Conservation (phyloP, 73 alveolate species). For the Stentor roeselii region DNA sequence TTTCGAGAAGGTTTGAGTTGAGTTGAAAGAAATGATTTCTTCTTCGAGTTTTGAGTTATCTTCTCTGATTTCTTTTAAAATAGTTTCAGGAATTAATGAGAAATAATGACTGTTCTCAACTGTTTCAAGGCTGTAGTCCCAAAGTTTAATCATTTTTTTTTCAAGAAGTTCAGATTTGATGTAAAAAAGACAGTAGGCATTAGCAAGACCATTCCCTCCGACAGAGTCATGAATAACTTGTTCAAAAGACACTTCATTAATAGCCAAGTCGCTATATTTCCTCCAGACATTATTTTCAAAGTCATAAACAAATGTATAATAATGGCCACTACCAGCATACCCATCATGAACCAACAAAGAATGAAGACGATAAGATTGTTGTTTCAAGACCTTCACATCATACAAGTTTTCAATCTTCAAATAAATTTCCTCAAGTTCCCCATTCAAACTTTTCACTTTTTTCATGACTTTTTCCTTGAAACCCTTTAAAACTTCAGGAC, state of each 20-base stretch:
- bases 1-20: neutral
- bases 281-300: conserved; percentile 43
- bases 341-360: conserved; percentile 74
- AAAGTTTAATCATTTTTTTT: neutral
- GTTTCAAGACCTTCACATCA: conserved; percentile 25
- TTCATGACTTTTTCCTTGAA: conserved; percentile 5
- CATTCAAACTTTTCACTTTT: conserved; percentile 28
- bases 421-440: conserved; percentile 34
- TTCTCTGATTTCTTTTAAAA: neutral
- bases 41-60: neutral
- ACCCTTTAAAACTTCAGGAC: neutral
- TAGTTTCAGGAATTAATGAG: neutral
- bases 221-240: conserved; percentile 56
- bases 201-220: conserved; percentile 63
- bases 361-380: conserved; percentile 50
- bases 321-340: conserved; percentile 75
- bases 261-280: conserved; percentile 70
- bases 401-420: conserved; percentile 37
- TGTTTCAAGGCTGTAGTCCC: neutral
- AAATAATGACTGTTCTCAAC: no score
- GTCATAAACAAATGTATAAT: conserved; percentile 67
- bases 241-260: conserved; percentile 53
- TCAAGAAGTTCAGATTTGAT: conserved; percentile 36
- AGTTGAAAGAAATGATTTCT: neutral
- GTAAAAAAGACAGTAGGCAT: conserved; percentile 74